A percentile compares a stretch with the other conserved stretches of the same genome.
Conservation (phyloP, 805 yeast species). For the Saturnispora mendoncae region DNA sequence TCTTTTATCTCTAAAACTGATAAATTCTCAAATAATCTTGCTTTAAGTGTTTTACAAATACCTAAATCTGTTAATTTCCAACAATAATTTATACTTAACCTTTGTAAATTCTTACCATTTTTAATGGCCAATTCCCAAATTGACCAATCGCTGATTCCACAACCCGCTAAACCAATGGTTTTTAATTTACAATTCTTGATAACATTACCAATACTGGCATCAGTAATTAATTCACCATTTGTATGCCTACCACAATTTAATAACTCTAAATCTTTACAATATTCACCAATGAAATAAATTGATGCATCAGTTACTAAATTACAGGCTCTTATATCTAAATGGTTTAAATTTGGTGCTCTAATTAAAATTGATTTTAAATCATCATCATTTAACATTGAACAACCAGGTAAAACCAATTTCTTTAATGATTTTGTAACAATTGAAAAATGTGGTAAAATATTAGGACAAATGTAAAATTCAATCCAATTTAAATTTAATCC, state of each 20-base stretch:
- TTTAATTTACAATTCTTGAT: slow-evolving; percentile 47
- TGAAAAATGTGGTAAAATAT: slow-evolving; percentile 44
- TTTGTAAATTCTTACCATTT: slow-evolving; percentile 38
- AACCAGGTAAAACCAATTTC: slow-evolving; percentile 62
- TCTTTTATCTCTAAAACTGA: slow-evolving; percentile 73
- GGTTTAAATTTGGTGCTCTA: slow-evolving; percentile 48
- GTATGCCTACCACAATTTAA: slow-evolving; percentile 76
- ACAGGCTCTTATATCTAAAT: slow-evolving; percentile 78
- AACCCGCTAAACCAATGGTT: slow-evolving; percentile 87
- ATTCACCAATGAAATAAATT: slow-evolving; percentile 51
- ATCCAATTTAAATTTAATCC: slow-evolving; percentile 53
- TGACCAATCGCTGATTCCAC: slow-evolving; percentile 64
- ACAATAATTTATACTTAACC: slow-evolving; percentile 74
- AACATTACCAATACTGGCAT: slow-evolving; percentile 52
- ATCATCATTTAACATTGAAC: slow-evolving; percentile 50
- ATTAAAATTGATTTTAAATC: slow-evolving; percentile 44
- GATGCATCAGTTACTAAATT: slow-evolving; percentile 71
- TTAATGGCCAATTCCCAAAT: slow-evolving; percentile 70
- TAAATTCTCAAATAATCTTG: slow-evolving; percentile 46
- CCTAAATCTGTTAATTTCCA: slow-evolving; percentile 28
- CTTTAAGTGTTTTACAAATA: slow-evolving; percentile 28
- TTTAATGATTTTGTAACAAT: slow-evolving; percentile 36
- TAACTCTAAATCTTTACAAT: slow-evolving; percentile 48
- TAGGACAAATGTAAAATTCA: slow-evolving; percentile 79
- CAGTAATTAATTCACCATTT: slow-evolving; percentile 60